These are phyloP conservation scores for Colletotrichum sp. DNA, from an alignment of 2,329 filamentous ascomycete species.

Conservation along the genomic window DNA sequence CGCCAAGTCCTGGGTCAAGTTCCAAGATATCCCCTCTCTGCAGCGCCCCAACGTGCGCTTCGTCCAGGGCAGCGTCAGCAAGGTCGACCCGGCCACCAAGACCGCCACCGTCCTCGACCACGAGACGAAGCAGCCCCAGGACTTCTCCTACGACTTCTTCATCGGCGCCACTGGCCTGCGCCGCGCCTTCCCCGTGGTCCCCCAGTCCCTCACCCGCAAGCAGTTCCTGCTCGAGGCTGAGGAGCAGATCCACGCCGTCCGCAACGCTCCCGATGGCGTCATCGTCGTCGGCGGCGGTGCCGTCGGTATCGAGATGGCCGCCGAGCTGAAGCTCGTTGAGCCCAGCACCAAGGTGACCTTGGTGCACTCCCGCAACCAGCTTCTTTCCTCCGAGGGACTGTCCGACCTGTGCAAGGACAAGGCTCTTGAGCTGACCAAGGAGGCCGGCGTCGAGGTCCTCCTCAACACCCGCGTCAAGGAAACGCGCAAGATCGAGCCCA, in stretches of 20 bases:
- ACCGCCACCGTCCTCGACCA: constrained; percentile 60
- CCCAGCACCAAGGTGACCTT: constrained; percentile 73
- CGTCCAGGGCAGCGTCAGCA: constrained; percentile 68
- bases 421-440: constrained; percentile 60
- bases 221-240: constrained; percentile 67
- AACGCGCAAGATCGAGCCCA: constrained; percentile 45
- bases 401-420: constrained; percentile 72
- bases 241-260: constrained; percentile 61
- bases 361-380: constrained; percentile 72
- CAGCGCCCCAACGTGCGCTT: constrained; percentile 65
- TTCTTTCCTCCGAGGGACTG: constrained; percentile 76
- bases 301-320: constrained; percentile 82
- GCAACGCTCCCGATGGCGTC: constrained; percentile 60
- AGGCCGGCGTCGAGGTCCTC: constrained; percentile 69
- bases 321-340: constrained; percentile 73
- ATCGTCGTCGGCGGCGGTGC: constrained; percentile 80
- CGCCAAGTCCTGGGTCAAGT: constrained; percentile 73
- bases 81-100: constrained; percentile 64
- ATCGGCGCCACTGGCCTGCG: constrained; percentile 73
- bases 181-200: constrained; percentile 75
- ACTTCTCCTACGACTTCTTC: constrained; percentile 74
- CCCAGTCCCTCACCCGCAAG: constrained; percentile 66
- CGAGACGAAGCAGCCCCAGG: constrained; percentile 45
- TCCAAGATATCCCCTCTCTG: constrained; percentile 70
- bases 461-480: constrained; percentile 63